Percentiles rank a stretch among this genome's conserved stretches.
phyloP scores from a whole-genome alignment of 1,284 basidiomycete genomes.

The Agroathelia rolfsii region DNA sequence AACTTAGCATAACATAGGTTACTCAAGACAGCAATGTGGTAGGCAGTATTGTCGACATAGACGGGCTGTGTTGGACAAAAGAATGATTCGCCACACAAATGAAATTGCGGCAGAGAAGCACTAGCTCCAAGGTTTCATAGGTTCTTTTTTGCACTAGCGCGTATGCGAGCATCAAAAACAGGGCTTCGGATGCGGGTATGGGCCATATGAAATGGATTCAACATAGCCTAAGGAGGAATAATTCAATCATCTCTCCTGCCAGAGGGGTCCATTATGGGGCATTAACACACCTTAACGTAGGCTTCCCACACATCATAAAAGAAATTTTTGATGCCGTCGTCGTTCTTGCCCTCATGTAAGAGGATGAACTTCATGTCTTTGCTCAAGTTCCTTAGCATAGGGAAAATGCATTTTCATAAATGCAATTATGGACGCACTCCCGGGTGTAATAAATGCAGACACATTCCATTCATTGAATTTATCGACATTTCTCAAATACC shows the following conservation, averaged over 20 bases:
- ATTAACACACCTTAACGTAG: conserved; percentile 77
- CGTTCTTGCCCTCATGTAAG: conserved; percentile 89
- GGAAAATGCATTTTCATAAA: conserved; percentile 14
- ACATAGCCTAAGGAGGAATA: conserved; percentile 46
- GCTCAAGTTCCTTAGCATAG: conserved; percentile 11
- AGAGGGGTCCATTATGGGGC: background rate
- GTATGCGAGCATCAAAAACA: conserved; percentile 75
- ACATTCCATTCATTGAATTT: conserved; percentile 97
- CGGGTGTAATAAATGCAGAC: conserved; percentile 87
- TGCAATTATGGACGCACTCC: conserved; percentile 51
- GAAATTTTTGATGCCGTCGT: conserved; percentile 87
- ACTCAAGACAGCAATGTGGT: too few relatives aligned
- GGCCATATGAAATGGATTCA: conserved; percentile 90
- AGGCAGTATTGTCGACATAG: too few relatives aligned
- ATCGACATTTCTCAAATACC: conserved; percentile 89
- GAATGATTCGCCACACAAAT: too few relatives aligned
- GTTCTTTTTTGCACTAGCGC: conserved; percentile 80
- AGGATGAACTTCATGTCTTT: conserved; percentile 86
- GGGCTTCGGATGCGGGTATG: conserved; percentile 73
- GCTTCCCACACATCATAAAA: conserved; percentile 92
- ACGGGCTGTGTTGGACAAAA: too few relatives aligned
- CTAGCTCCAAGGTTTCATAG: too few relatives aligned
- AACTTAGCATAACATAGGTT: too few relatives aligned
- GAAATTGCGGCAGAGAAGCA: too few relatives aligned
- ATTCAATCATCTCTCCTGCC: conserved; percentile 11